A percentile compares a stretch with the other conserved stretches of the same genome.
Evolutionary conservation across 140 eudicot species (phyloP).

Genomic region (Oenanthe javanica): DNA sequence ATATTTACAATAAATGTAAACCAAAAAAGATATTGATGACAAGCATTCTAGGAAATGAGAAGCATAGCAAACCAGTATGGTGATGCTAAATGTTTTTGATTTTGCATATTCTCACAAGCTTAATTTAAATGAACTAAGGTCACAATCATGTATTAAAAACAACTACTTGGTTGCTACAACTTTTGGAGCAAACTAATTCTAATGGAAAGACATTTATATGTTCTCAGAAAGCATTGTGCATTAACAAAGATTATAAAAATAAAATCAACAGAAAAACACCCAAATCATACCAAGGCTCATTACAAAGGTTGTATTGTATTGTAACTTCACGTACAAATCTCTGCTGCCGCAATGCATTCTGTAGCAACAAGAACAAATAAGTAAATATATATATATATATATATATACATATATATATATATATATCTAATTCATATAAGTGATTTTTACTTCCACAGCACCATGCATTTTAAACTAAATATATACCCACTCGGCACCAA

Average conservation of each 20-base stretch:
- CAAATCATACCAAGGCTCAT: constrained; percentile 84
- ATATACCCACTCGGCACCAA: neutral
- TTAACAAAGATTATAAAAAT: neutral
- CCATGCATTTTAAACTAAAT: neutral
- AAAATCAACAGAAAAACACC: neutral
- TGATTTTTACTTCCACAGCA: neutral
- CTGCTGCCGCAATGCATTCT: constrained; percentile 95
- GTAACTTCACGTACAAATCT: constrained; percentile 96
- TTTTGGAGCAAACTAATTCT: neutral
- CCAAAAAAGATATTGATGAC: neutral
- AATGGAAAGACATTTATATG: neutral
- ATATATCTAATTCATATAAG: neutral
- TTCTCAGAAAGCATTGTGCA: neutral
- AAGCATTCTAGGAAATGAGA: neutral
- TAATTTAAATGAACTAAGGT: neutral
- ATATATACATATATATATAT: too few species aligned
- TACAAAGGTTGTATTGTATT: constrained; percentile 86
- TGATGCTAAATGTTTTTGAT: neutral
- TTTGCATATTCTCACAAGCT: neutral
- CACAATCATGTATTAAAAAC: neutral
- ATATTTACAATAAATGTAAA: neutral
- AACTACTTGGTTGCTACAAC: neutral
- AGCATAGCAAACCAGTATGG: neutral
- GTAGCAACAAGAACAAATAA: constrained; percentile 4
- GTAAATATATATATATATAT: neutral